Base-by-base conservation (phyloP, 192 early-diverging fungal species). In the Linnemannia hyalina region DNA sequence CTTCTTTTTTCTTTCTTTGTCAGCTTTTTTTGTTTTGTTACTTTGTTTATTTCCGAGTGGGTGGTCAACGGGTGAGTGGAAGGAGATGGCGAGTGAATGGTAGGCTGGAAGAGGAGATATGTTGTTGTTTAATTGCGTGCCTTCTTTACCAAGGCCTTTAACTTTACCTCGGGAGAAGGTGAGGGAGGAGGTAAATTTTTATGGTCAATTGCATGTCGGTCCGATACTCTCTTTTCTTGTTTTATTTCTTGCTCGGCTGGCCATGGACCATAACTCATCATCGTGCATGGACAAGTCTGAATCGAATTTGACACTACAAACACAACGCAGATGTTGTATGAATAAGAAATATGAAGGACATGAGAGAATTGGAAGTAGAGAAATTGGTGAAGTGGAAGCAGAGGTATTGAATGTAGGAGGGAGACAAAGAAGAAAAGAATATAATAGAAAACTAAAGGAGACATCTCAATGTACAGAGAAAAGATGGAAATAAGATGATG, bases 1-100 rank as follows among this genome's bases (percentile, higher is more conserved):
- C 2, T 60, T 70, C 6, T 70, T 46, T 57, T 42, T 41, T 35
- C 60, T 49, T 81, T 69, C 74, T 40, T 47, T 73, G 49, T 65
- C 47, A 38, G 42, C 16, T 52, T 52, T 72, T 71, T 69, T 40
- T 40, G 3, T 40, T 32, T 57, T 46, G 26, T 36, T 26, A 52
- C 4, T 68, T 63, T 75, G 41, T 42, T 74, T 40, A 40, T 40
- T 44, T 13, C 36, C 0, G n/a, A 7, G 22, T 26, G n/a, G 6
- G 57, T 26, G 22, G 57, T 6, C 7, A 57, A 57, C 1, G 23
- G 23, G 55, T 9, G 55, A 6, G 55, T n/a, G 8, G 38, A 8
- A 22, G 22, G 55, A 26, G 23, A 6, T 0, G n/a, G 57, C 18
- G 22, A 60, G n/a, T 26, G 8, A 40, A 3, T 40, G 38, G 38